Base-by-base conservation (phyloP, 768 basidiomycete species). In the Tylopilus vinaceipallidus region DNA sequence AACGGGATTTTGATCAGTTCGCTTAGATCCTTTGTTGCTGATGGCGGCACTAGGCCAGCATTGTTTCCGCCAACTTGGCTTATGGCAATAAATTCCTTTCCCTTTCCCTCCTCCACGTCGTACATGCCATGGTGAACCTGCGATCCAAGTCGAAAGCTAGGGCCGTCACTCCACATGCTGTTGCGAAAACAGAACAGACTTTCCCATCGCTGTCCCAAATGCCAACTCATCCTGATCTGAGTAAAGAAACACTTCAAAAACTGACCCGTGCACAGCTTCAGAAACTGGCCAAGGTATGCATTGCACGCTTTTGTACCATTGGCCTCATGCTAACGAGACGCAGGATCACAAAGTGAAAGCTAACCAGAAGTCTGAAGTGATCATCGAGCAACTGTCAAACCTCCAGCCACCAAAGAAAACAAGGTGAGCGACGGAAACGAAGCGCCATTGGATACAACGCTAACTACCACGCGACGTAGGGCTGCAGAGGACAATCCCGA, bases 311-410 rank as follows among this genome's bases (percentile, higher is more conserved):
- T 41, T 7, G 38, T 22, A 10, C 3, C 23, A 17, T 9, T 34
- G 11, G 6, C 2, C 3, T 14, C 9, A 14, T 20, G 30, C 32
- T 51, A 20, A 63, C n/a, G 29, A 30, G 17, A 12, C 13, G n/a
- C 42, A 67, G 65, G 53, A 44, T 16, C 39, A 64, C 37, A 52
- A 47, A 24, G 52, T 65, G 4, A 62, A 54, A 30, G 60, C 58
- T 6, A 67, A 69, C 29, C 37, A 47, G 29, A 66, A 64, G 52
- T 68, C 55, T 30, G 59, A 64, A 22, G 11, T 36, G 10, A 65
- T 66, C n/a, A 58, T 68, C 9, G 54, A 24, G 39, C 51, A 46
- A 19, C n/a, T 69, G 27, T 38, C 45, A n/a, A 54, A 42, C 36
- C 35, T 56, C 22, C 49, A 49, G 34, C 17, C 14, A 22, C 40